Base-by-base conservation (phyloP, 2,329 filamentous ascomycete genomes). In the Xylaria sp. region DNA sequence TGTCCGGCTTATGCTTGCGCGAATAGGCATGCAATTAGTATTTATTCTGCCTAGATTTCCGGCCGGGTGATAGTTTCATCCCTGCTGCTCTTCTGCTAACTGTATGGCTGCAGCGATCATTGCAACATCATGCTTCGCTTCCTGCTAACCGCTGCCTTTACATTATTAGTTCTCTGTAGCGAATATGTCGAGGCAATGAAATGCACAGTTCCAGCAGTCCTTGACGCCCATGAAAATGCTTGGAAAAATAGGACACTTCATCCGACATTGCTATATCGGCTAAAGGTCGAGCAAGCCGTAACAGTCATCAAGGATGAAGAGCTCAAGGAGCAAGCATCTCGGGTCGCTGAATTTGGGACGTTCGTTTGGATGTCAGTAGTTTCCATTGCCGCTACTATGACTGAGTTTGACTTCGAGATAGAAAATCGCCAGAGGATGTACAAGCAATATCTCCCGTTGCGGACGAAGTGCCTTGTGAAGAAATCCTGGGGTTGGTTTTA, bases 381-480 rank as follows among this genome's bases (percentile, higher is more conserved):
- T 6, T 12, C 6, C 50, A 23, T 15, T 9, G 9, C 12, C 46
- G 9, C 43, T 10, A 13, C 18, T n/a, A 30, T 34, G n/a, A 32
- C 23, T 10, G 20, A 32, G n/a, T 32, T 50, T 61, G 5, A 66
- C 6, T 2, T 12, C 4, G 9, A 36, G 20, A 52, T 55, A 60
- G 57, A 36, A 61, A 60, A 50, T 57, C 63, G 12, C 10, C 3
- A 3, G 39, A 66, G 25, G 57, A 65, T 7, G 56, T 48, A 2
- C 39, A 9, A 43, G 8, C 18, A 15, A 32, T 60, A n/a, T 1
- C 57, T 20, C 4, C 41, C 3, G 57, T 60, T 15, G 48, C 32
- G 2, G 57, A 66, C 18, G 63, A 66, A 57, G 63, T 66, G 4
- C 32, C 63, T 12, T 66, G 63, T 46, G 20, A 50, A 8, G 63